phyloP scores from a whole-genome alignment of 257 asterid genomes.

The Solanum tarijense region DNA sequence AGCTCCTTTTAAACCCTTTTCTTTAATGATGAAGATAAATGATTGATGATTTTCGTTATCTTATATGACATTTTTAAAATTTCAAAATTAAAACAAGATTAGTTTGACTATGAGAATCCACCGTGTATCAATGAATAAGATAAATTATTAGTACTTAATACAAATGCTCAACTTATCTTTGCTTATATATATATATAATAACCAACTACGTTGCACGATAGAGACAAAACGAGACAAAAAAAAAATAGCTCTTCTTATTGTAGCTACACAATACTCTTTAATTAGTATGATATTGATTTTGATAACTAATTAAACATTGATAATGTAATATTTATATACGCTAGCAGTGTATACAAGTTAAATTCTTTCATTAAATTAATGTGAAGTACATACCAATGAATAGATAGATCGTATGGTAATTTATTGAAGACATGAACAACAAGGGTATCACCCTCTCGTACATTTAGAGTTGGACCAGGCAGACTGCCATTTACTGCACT shows the following conservation, averaged over 20 bases:
- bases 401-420: constrained; percentile 48
- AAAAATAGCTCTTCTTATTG: background rate
- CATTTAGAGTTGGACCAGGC: constrained; percentile 60
- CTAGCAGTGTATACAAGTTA: background rate
- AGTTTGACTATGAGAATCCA: too few species aligned
- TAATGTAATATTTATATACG: background rate
- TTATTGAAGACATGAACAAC: constrained; percentile 38
- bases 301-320: background rate
- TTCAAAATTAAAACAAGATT: too few species aligned
- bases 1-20: too few species aligned
- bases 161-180: too few species aligned
- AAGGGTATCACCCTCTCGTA: constrained; percentile 57
- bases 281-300: background rate
- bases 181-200: background rate
- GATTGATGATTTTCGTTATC: too few species aligned
- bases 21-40: too few species aligned
- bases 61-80: too few species aligned
- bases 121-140: too few species aligned
- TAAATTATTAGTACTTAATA: too few species aligned
- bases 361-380: background rate
- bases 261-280: background rate
- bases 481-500: constrained; percentile 57
- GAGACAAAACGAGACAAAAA: background rate
- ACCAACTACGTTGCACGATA: background rate
- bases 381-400: constrained; percentile 53